Conservation (phyloP, 2,329 filamentous ascomycete genomes). For the Atkinsonella texensis region DNA sequence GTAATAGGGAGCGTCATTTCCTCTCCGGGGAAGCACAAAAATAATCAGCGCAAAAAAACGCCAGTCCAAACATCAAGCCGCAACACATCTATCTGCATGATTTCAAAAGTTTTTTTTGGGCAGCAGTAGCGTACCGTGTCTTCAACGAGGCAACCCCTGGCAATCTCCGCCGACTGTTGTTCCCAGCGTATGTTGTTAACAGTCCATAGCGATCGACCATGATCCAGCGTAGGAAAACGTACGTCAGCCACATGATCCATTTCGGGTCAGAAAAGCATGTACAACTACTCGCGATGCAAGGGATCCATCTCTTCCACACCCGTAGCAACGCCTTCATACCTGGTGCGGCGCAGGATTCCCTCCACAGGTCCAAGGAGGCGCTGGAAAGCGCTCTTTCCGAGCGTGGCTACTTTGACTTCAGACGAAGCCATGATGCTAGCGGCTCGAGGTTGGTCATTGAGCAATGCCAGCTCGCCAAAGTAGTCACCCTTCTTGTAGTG, state of each 20-base stretch:
- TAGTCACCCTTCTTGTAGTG: conserved; percentile 86
- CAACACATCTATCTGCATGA: background rate
- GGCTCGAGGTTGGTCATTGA: conserved; percentile 87
- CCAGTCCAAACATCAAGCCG: conserved; percentile 4
- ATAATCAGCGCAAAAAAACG: conserved; percentile 10
- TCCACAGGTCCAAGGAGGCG: conserved; percentile 84
- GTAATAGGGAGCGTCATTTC: conserved; percentile 6
- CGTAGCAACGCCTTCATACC: conserved; percentile 46
- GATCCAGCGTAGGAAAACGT: too few relatives aligned
- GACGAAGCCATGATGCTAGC: conserved; percentile 76
- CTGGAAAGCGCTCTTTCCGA: conserved; percentile 93
- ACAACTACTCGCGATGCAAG: conserved; percentile 30
- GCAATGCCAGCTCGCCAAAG: conserved; percentile 87
- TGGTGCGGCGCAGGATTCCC: conserved; percentile 78
- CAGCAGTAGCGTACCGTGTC: background rate
- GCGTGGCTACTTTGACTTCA: conserved; percentile 82
- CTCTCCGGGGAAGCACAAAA: conserved; percentile 15
- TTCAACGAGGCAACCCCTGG: background rate
- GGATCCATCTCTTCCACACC: conserved; percentile 59
- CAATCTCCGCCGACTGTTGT: background rate
- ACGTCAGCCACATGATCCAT: background rate
- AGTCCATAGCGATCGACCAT: background rate
- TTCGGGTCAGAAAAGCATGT: background rate
- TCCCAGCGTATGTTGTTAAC: background rate
- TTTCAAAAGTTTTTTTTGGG: background rate